A percentile compares a stretch with the other conserved stretches of the same genome.
Conservation (phyloP, 2,329 filamentous ascomycete genomes). For the Rutstroemia sp. region DNA sequence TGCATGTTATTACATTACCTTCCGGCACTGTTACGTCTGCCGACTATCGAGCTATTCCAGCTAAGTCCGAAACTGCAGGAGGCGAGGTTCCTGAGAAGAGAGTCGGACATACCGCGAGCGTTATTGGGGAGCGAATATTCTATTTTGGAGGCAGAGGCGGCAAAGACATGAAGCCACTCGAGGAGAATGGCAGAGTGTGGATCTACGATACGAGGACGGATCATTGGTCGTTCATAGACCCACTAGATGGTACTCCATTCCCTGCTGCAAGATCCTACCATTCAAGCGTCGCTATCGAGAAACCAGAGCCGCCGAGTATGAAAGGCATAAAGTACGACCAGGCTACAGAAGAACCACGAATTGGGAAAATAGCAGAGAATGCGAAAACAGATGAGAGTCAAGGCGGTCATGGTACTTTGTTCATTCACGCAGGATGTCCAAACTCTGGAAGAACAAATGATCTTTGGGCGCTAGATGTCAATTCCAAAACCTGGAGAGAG, state of each 20-base stretch:
- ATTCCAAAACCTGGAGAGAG: slow-evolving; percentile 56
- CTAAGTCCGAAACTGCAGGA: slow-evolving; percentile 34
- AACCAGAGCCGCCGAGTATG: slow-evolving; percentile 34
- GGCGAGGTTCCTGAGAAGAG: slow-evolving; percentile 55
- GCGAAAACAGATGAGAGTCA: slow-evolving; percentile 51
- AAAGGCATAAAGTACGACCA: slow-evolving; percentile 22
- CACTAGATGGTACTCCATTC: slow-evolving; percentile 40
- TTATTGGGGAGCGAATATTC: slow-evolving; percentile 65
- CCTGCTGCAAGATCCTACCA: slow-evolving; percentile 69
- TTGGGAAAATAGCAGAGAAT: slow-evolving; percentile 48
- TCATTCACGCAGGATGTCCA: slow-evolving; percentile 69
- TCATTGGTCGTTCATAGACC: slow-evolving; percentile 58
- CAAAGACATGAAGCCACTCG: slow-evolving; percentile 58
- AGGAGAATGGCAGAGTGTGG: slow-evolving; percentile 72
- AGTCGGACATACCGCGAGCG: slow-evolving; percentile 64
- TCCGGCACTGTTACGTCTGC: slow-evolving; percentile 45
- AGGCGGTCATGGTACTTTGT: slow-evolving; percentile 61
- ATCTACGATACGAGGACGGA: slow-evolving; percentile 59
- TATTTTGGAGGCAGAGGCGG: slow-evolving; percentile 75
- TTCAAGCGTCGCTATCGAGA: slow-evolving; percentile 48
- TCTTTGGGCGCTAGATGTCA: slow-evolving; percentile 71
- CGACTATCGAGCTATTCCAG: slow-evolving; percentile 52
- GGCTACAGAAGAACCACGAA: slow-evolving; percentile 43
- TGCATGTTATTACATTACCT: slow-evolving; percentile 59
- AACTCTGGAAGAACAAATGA: slow-evolving; percentile 56